Conservation (phyloP, 2,329 filamentous ascomycete genomes). For the Orbilia javanica region DNA sequence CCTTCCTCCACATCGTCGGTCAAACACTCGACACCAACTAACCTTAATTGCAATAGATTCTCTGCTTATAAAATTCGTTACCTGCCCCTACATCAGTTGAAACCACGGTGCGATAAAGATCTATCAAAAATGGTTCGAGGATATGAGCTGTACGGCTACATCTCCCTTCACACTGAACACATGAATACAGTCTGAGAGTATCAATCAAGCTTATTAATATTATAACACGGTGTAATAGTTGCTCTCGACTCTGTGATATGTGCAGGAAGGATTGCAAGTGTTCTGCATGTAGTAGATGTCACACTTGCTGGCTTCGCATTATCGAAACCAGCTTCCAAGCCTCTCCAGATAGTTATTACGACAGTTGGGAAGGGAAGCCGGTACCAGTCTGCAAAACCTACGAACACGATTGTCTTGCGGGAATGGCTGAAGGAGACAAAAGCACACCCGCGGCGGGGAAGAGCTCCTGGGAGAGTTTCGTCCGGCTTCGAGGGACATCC, state of each 20-base stretch:
- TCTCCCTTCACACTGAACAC: background rate
- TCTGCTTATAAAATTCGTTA: no score
- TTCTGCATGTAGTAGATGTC: background rate
- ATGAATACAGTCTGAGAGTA: background rate
- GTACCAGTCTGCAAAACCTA: background rate
- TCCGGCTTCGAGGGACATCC: background rate
- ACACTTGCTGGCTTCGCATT: background rate
- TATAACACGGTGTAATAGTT: background rate
- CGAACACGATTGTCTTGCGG: background rate
- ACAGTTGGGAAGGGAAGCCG: background rate
- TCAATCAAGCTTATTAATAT: background rate
- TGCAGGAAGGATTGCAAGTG: background rate
- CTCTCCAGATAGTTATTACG: no score
- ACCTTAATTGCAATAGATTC: no score
- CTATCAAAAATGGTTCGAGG: slow-evolving; percentile 10
- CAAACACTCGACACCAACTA: no score
- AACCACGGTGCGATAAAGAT: no score
- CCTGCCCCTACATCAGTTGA: no score
- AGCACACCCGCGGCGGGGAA: background rate
- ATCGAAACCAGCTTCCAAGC: background rate
- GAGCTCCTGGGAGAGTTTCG: background rate
- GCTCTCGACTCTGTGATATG: background rate
- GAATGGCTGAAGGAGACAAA: background rate
- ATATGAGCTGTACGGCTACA: background rate
- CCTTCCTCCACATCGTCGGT: no score